These are phyloP conservation scores for Prunus dulcis DNA, from an alignment of 306 rosid genomes.

Conservation along the genomic window DNA sequence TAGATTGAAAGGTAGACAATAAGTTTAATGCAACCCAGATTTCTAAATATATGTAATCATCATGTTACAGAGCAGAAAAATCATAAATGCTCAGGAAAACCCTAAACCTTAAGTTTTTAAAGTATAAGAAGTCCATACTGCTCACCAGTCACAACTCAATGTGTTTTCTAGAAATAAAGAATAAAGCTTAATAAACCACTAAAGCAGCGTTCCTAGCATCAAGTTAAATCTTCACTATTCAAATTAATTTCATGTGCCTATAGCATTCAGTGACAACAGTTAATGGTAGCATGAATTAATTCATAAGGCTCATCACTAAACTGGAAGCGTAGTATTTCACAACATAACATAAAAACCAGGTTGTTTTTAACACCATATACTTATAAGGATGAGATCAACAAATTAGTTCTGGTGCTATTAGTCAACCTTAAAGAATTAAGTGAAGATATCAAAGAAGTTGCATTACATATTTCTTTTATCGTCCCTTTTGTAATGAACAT, in stretches of 20 bases:
- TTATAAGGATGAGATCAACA: background rate
- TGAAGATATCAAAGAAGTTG: background rate
- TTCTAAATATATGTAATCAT: background rate
- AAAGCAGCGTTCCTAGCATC: too few relatives aligned
- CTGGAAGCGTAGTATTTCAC: background rate
- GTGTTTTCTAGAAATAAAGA: too few relatives aligned
- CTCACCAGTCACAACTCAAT: too few relatives aligned
- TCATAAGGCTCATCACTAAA: too few relatives aligned
- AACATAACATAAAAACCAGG: background rate
- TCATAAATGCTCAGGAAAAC: background rate
- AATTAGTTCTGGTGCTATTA: background rate
- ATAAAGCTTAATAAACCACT: too few relatives aligned
- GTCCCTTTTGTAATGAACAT: background rate
- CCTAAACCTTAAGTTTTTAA: too few relatives aligned
- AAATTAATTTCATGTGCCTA: too few relatives aligned
- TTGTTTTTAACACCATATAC: background rate
- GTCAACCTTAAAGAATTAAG: background rate
- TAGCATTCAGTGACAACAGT: too few relatives aligned
- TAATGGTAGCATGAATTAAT: too few relatives aligned
- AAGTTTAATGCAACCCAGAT: background rate
- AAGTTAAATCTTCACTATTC: too few relatives aligned
- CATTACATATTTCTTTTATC: background rate
- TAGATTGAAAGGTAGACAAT: background rate
- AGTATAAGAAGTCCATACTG: too few relatives aligned
- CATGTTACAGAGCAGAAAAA: background rate